phyloP scores from a whole-genome alignment of 139 green algal species.

The Asterochloris erici region DNA sequence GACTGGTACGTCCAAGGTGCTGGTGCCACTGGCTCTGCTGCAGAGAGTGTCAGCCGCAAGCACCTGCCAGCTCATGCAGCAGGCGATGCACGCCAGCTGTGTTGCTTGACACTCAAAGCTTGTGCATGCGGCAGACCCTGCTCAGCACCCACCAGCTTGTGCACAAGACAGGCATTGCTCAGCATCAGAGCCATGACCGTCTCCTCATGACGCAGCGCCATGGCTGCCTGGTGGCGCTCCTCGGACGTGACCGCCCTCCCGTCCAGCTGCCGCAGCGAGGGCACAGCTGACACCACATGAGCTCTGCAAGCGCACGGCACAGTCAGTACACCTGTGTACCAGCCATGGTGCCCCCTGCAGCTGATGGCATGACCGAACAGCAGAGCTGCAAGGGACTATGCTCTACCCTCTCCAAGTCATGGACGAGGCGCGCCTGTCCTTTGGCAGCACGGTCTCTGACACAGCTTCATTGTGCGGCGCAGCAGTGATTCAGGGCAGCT shows the following conservation, averaged over 20 bases:
- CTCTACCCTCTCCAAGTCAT: background rate
- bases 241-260: constrained; percentile 39
- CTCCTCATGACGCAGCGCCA: constrained; percentile 44
- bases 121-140: background rate
- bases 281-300: constrained; percentile 29
- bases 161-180: constrained; percentile 62
- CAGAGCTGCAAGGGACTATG: background rate
- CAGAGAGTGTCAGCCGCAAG: too few relatives aligned
- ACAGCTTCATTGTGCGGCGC: too few relatives aligned
- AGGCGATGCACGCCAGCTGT: too few relatives aligned
- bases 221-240: constrained; percentile 38
- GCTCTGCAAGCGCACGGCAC: background rate
- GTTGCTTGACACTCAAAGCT: background rate
- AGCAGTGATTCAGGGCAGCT: background rate
- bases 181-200: constrained; percentile 57
- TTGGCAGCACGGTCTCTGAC: background rate
- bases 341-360: background rate
- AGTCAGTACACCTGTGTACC: background rate
- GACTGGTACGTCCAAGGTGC: too few relatives aligned
- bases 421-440: background rate
- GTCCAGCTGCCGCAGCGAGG: constrained; percentile 49
- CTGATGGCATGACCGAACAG: too few relatives aligned
- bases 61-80: too few relatives aligned
- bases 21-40: too few relatives aligned
- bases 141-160: constrained; percentile 59